Percentiles rank a stretch among this genome's conserved stretches.
These are phyloP conservation scores for Metschnikowia corniflorae DNA, from an alignment of 805 yeast species.

Conservation along the genomic window DNA sequence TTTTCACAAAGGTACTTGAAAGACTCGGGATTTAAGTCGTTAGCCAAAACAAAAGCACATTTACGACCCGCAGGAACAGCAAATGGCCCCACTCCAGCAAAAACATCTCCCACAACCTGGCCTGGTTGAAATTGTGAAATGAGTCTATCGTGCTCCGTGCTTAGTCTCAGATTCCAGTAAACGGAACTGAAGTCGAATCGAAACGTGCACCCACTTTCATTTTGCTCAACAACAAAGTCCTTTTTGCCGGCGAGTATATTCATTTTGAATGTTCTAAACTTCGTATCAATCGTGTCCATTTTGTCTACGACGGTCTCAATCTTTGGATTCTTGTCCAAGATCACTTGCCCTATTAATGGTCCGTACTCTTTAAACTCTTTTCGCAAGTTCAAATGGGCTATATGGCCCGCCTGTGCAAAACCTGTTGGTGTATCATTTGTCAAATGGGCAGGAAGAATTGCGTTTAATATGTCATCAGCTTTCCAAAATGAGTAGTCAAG, in stretches of 20 bases:
- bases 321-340: constrained; percentile 80
- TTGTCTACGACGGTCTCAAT: constrained; percentile 90
- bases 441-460: constrained; percentile 71
- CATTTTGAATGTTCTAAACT: constrained; percentile 91
- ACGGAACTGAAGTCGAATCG: constrained; percentile 88
- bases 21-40: constrained; percentile 89
- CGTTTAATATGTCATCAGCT: constrained; percentile 76
- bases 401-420: constrained; percentile 89
- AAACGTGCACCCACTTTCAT: constrained; percentile 82
- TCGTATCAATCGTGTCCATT: constrained; percentile 78
- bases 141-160: constrained; percentile 87
- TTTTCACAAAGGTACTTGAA: constrained; percentile 67
- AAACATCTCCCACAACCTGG: constrained; percentile 86
- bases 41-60: constrained; percentile 76
- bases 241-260: constrained; percentile 85
- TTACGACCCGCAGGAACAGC: constrained; percentile 94
- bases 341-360: constrained; percentile 78
- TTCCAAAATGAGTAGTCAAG: constrained; percentile 82
- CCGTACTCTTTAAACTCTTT: constrained; percentile 84
- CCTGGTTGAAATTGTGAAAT: constrained; percentile 58
- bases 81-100: constrained; percentile 99
- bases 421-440: constrained; percentile 81
- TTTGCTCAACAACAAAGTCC: constrained; percentile 76
- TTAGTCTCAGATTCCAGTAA: constrained; percentile 94
- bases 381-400: constrained; percentile 86